These are phyloP conservation scores for Silene uniflora DNA, from an alignment of 148 eudicot genomes.

Conservation along the genomic window DNA sequence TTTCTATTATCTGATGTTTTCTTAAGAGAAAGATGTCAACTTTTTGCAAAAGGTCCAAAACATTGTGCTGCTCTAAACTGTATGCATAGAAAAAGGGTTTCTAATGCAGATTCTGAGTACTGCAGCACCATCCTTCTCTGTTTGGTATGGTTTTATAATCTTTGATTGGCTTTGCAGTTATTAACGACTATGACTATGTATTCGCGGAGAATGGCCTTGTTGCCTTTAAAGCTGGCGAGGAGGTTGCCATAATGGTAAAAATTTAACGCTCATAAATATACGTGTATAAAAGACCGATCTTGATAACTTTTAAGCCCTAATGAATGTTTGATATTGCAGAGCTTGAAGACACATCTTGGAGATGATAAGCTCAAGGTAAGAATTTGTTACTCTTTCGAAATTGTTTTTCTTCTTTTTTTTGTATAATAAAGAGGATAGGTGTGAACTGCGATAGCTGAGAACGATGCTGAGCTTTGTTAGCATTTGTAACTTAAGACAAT, in stretches of 20 bases:
- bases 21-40: neutral
- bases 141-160: neutral
- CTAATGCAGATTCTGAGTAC: neutral
- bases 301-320: conserved; percentile 9
- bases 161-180: conserved; percentile 47
- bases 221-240: conserved; percentile 72
- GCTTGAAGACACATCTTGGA: conserved; percentile 77
- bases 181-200: conserved; percentile 74
- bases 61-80: neutral
- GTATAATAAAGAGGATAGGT: no score
- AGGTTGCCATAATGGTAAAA: conserved; percentile 81
- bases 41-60: neutral
- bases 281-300: neutral
- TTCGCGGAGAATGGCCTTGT: conserved; percentile 97
- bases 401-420: neutral
- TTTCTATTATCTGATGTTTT: neutral
- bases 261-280: neutral
- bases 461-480: neutral
- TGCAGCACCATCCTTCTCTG: neutral
- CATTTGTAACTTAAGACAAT: neutral
- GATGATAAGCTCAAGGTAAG: conserved; percentile 88
- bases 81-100: neutral
- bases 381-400: neutral
- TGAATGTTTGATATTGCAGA: conserved; percentile 41
- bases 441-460: neutral